Base-by-base conservation (phyloP, 176 grass and related monocot genomes). In the Musa beccarii region DNA sequence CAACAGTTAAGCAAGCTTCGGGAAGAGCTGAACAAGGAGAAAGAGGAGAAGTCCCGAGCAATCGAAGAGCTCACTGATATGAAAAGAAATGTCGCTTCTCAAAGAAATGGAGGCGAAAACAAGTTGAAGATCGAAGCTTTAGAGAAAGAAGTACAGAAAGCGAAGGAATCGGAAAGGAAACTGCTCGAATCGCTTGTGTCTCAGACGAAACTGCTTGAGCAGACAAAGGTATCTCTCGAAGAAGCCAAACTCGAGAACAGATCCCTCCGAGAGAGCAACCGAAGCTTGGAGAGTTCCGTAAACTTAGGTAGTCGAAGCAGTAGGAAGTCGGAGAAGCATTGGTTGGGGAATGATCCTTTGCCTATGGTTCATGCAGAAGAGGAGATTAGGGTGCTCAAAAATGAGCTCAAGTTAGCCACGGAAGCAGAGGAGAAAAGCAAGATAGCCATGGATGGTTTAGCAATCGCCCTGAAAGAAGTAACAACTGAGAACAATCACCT, bases 111-210 rank as follows among this genome's bases (percentile, higher is more conserved):
- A 34, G 23, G 75, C 8, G 72, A 19, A 1, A 81, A 26, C 79
- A 59, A 75, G 34, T 82, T 72, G 63, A 83, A 82, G 79, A 68
- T 57, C 5, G 84, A 68, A n/a, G 14, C 68, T 5, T 54, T 90
- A 15, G 84, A 94, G 74, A 81, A 69, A 54, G 90, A 99, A 75
- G 83, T 79, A 11, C 88, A 86, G 55, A 89, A 66, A 70, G 81
- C 84, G 52, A 99, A 94, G 85, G 83, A 91, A 67, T 99, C 95
- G 28, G 95, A 99, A 80, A 87, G 90, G 29, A 99, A 84, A 85
- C 89, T 94, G 90, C 88, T 99, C 0, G 95, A 99, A 72, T 99
- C 95, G 10, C 62, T 99, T 1, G 76, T 91, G 62, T 92, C 81
- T 54, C 90, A 94, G 83, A 94, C 90, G 0, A 94, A 99, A 82